Base-by-base conservation (phyloP, 2,329 filamentous ascomycete species). In the Botryotinia calthae region DNA sequence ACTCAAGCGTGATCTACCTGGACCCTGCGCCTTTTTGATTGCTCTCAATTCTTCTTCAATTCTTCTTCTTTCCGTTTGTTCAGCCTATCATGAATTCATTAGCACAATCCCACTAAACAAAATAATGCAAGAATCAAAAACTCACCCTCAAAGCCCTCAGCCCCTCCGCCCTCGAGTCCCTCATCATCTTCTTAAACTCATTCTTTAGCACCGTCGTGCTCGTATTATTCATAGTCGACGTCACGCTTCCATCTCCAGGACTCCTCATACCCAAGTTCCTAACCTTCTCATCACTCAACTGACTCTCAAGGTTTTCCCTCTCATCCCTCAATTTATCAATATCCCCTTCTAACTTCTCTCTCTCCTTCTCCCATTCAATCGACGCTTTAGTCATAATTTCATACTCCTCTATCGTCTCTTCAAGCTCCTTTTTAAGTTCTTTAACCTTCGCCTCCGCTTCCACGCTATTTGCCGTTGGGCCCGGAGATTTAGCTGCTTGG, bases 111-210 rank as follows among this genome's bases (percentile, higher is more conserved):
- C 34, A 5, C 1, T 1, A 14, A 34, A 37, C 9, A 22, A 2
- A 18, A 48, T 28, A 40, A 37, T 31, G 71, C 22, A 54, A 42
- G 44, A 70, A 31, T 59, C 48, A 54, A 46, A 72, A 74, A 84
- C 88, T 83, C 81, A 93, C 91, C 84, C 88, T 89, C 72, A 93
- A 79, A 74, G 86, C 84, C 82, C 87, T 91, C 78, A 89, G 83
- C 74, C 87, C 90, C 81, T 93, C 91, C 1, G 86, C 85, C 74
- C 90, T 87, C 65, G 89, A 89, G 79, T 93, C 90, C 75, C 90
- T 86, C 90, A 93, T 93, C 91, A 93, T 93, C 84, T 91, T 93
- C 84, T 92, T 92, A 80, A 93, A 93, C 80, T 93, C 91, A 75
- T 90, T 90, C 81, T 90, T 89, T 79, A 93, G 79, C 58, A 93